Percentiles rank a stretch among this genome's conserved stretches.
Evolutionary conservation across 2,329 filamentous ascomycete species (phyloP).

Genomic region (Ascochyta viciae-villosae): DNA sequence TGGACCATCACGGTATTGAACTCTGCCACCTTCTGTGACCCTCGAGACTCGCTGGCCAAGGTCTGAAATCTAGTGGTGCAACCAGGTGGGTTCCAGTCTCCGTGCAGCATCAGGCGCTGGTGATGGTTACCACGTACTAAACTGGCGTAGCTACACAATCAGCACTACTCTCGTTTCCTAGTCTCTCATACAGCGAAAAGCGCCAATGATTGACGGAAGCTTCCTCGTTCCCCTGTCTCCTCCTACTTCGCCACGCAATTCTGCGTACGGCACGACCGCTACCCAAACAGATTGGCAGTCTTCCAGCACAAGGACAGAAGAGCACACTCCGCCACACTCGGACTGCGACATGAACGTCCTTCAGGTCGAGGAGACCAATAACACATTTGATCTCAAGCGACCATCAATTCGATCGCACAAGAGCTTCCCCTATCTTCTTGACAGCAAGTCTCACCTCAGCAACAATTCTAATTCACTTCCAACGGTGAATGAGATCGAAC

Average conservation of each 20-base stretch:
- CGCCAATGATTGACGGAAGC: conserved; percentile 55
- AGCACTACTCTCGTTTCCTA: conserved; percentile 27
- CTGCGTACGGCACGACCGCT: conserved; percentile 54
- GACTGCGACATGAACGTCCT: conserved; percentile 50
- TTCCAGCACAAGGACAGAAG: conserved; percentile 29
- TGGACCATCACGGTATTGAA: conserved; percentile 25
- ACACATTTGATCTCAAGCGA: conserved; percentile 47
- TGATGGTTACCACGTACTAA: conserved; percentile 35
- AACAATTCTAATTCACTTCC: conserved; percentile 37
- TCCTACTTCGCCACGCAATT: conserved; percentile 60
- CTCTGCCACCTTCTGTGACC: conserved; percentile 16
- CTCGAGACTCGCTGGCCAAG: conserved; percentile 17
- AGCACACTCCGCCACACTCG: conserved; percentile 42
- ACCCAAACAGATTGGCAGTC: conserved; percentile 55
- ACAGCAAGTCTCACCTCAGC: conserved; percentile 42
- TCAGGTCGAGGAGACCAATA: conserved; percentile 45
- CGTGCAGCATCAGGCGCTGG: conserved; percentile 16
- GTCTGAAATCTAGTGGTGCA: conserved; percentile 20
- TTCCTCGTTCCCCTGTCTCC: conserved; percentile 57
- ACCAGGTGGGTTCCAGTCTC: conserved; percentile 25
- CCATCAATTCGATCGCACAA: conserved; percentile 54
- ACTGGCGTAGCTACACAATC: conserved; percentile 29
- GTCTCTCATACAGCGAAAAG: conserved; percentile 32
- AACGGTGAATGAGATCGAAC: conserved; percentile 46
- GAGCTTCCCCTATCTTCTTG: conserved; percentile 53